Evolutionary conservation across 2,329 filamentous ascomycete genomes (phyloP), one percentile per base, ranked within the genome.

Genomic region (Cadophora malorum): DNA sequence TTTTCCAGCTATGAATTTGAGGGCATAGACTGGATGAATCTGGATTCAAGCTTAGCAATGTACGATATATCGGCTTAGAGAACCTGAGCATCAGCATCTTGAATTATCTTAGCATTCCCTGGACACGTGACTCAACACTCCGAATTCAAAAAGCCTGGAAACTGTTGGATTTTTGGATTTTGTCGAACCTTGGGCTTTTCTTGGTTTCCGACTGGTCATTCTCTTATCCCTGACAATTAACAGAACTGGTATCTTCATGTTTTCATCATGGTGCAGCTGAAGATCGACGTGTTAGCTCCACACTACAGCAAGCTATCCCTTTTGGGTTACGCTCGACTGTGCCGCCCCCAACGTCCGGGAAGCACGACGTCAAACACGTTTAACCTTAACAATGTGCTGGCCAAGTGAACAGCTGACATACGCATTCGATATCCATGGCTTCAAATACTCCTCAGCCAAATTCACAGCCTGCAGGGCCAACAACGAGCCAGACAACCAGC

Each of bases 11-110:
- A 68, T 65, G 73, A 71, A 38, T 23, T 72, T 52, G 70, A 72
- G 7, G 70, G 66, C 23, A 66, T 72, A 2, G 72, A 75, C 58
- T 75, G 74, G 74, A 69, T 65, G 28, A 12, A n/a, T 5, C 66
- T 68, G 23, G 63, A 71, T 8, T 53, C 12, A 35, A 14, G 7
- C n/a, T 49, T 49, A 19, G 45, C 10, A 19, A 19, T 14, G 16
- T 19, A 45, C 12, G 41, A 45, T 19, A 19, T 45, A 3, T 16
- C 41, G 14, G 4, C 41, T 1, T 19, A 45, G 16, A 19, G 41
- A 16, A 45, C 41, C 41, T 45, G 10, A 45, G 41, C 14, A 49
- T 6, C 28, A 28, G 28, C 28, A 28, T 38, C n/a, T 58, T 31
- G n/a, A 23, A 38, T 3, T 4, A 21, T 10, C 10, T 8, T 8